Percentiles rank a stretch among this genome's conserved stretches.
These are phyloP conservation scores for Aspergillus unguis DNA, from an alignment of 2,329 filamentous ascomycete species.

Conservation along the genomic window DNA sequence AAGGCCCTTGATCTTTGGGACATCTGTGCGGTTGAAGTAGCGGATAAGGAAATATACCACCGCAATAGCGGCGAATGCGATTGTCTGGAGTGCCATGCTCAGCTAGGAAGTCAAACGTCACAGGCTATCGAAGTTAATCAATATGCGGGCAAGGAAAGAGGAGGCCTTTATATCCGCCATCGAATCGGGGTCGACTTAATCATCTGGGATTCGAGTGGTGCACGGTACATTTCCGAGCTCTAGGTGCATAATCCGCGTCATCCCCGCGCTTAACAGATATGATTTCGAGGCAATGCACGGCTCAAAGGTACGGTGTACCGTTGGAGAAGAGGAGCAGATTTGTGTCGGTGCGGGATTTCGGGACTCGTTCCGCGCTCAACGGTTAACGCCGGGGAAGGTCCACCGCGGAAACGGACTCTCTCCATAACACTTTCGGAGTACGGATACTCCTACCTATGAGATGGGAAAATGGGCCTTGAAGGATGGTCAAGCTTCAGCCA, in stretches of 20 bases:
- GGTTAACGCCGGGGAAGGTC: not conserved
- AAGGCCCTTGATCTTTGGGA: conserved; percentile 59
- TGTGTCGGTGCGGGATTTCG: conserved; percentile 7
- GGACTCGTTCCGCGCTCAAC: conserved; percentile 7
- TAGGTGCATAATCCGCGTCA: conserved; percentile 2
- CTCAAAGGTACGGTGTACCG: not conserved
- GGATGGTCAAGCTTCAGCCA: no score
- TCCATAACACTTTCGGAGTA: not conserved
- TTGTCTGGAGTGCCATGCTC: conserved; percentile 29
- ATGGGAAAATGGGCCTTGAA: no score
- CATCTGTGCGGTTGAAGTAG: conserved; percentile 51
- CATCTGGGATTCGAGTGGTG: not conserved
- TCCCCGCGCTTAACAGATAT: not conserved
- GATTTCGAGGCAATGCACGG: not conserved
- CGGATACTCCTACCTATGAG: no score
- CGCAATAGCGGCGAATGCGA: conserved; percentile 33
- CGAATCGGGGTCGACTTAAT: not conserved
- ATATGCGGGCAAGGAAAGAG: not conserved
- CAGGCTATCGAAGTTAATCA: not conserved
- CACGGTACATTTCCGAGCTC: conserved; percentile 17
- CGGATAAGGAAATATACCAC: conserved; percentile 41
- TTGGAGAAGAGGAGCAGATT: not conserved
- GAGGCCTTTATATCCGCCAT: not conserved
- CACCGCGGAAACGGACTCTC: not conserved
- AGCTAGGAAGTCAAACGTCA: not conserved